Evolutionary conservation across 2,329 filamentous ascomycete species (phyloP), one percentile per base, ranked within the genome.

Genomic region (Apiospora malaysiana): DNA sequence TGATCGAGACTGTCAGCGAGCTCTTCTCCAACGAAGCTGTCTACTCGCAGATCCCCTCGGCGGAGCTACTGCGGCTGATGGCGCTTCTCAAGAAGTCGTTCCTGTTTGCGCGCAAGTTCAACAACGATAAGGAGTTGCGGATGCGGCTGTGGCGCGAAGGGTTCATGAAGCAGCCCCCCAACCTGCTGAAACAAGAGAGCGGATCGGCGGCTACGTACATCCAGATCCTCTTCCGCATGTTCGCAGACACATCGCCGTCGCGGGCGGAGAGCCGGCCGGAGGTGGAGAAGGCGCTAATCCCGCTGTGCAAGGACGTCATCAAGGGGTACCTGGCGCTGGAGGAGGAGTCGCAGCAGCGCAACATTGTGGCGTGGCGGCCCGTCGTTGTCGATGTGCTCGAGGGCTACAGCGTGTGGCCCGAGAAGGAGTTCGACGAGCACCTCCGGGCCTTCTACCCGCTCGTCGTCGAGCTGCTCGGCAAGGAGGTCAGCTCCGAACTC

Each of bases 1-100:
- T 99, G 94, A 99, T 99, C 76, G 97, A 99, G 82, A 99, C 97
- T 0, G 97, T 99, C 56, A 97, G 97, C 78, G 97, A 99, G 82
- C 90, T 99, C 67, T 99, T 99, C 85, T 97, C 94, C 76, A 99
- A 98, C 81, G 95, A 98, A 79, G 90, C 93, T 0, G 97, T 99
- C 21, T 99, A 99, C 80, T 88, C 91, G 7, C 91, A 97, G 79
- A 99, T 99, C 49, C 97, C 96, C 0, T 97, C 94, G 0, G 85
- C 89, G 12, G 94, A 98, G 79, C 90, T 99, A 0, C 87, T 99
- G 25, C 91, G 95, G 2, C 87, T 99, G 18, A 99, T 99, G 97
- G 90, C 89, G 0, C 87, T 99, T 0, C 87, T 99, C 42, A 99
- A 99, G 83, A 96, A 97, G 79, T 96, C 93, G 40, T 99, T 97